Conservation (phyloP, 768 basidiomycete genomes). For the Auricularia heimuer region DNA sequence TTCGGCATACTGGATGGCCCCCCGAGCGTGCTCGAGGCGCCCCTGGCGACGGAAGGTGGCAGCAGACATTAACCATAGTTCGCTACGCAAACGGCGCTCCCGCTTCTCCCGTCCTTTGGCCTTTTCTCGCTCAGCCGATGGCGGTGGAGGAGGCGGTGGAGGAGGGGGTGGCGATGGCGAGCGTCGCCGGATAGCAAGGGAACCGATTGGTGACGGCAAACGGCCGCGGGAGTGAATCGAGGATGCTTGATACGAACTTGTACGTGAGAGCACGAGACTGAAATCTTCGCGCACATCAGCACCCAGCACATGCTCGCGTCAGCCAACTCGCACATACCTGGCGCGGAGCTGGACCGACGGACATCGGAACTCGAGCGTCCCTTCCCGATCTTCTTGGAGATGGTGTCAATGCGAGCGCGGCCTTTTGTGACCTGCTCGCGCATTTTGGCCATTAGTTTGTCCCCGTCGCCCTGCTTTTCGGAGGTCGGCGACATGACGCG, state of each 20-base stretch:
- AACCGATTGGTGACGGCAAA: neutral
- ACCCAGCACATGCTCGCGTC: constrained; percentile 1
- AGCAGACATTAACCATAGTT: constrained; percentile 89
- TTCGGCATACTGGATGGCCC: constrained; percentile 92
- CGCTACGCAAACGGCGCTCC: constrained; percentile 63
- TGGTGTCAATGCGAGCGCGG: constrained; percentile 61
- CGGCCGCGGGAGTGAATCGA: constrained; percentile 73
- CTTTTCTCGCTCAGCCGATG: constrained; percentile 22
- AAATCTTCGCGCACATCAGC: constrained; percentile 39
- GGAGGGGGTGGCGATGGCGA: constrained; percentile 27
- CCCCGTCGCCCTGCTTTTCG: neutral
- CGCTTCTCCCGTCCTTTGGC: constrained; percentile 30
- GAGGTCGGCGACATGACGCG: neutral
- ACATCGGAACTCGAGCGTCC: constrained; percentile 30
- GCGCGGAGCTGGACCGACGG: constrained; percentile 56
- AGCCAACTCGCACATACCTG: constrained; percentile 36
- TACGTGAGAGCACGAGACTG: constrained; percentile 48
- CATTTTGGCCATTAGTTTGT: constrained; percentile 45
- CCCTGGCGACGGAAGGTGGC: constrained; percentile 87
- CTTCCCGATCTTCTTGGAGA: constrained; percentile 66
- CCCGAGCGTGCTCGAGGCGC: constrained; percentile 82
- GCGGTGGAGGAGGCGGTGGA: constrained; percentile 35
- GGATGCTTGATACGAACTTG: constrained; percentile 56
- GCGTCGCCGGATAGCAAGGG: neutral
- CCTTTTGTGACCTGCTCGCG: constrained; percentile 68